A percentile compares a stretch with the other conserved stretches of the same genome.
These are phyloP conservation scores for Curvularia sp. DNA, from an alignment of 2,329 filamentous ascomycete genomes.

Conservation along the genomic window DNA sequence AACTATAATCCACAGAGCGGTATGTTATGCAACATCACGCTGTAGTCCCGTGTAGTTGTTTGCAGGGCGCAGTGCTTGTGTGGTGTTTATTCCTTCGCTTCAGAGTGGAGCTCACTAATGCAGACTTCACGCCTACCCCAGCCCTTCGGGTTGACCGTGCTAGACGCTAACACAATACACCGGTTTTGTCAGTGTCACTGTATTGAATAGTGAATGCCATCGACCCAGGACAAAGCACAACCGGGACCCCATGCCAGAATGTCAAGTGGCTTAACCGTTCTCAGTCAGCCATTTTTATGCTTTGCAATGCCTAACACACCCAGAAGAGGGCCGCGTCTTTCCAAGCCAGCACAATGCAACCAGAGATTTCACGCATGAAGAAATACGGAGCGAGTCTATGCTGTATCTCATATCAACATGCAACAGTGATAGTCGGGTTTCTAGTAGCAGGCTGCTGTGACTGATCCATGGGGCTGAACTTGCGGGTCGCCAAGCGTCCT, in stretches of 20 bases:
- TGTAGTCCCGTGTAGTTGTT: not conserved
- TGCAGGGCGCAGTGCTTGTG: not conserved
- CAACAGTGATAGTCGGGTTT: constrained; percentile 3
- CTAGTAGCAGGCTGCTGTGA: constrained; percentile 13
- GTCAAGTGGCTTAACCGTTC: not conserved
- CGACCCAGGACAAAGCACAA: not conserved
- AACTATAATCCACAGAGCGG: not conserved
- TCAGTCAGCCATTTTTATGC: constrained; percentile 1
- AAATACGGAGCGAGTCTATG: not conserved
- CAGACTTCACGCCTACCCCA: constrained; percentile 20
- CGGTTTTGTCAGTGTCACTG: constrained; percentile 12
- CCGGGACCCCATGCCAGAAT: not conserved
- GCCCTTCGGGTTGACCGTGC: constrained; percentile 13
- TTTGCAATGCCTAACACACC: not conserved
- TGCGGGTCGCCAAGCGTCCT: constrained; percentile 22
- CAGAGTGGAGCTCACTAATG: constrained; percentile 10
- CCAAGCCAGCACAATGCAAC: not conserved
- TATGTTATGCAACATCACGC: not conserved
- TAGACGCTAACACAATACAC: constrained; percentile 19
- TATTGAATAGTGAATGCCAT: constrained; percentile 7
- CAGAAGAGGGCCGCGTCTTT: not conserved
- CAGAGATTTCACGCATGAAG: constrained; percentile 1
- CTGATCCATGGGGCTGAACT: constrained; percentile 21
- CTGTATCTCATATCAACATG: constrained; percentile 5
- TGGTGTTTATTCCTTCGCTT: not conserved